Evolutionary conservation across 306 rosid species (phyloP).

Genomic region (Cicer judaicum): DNA sequence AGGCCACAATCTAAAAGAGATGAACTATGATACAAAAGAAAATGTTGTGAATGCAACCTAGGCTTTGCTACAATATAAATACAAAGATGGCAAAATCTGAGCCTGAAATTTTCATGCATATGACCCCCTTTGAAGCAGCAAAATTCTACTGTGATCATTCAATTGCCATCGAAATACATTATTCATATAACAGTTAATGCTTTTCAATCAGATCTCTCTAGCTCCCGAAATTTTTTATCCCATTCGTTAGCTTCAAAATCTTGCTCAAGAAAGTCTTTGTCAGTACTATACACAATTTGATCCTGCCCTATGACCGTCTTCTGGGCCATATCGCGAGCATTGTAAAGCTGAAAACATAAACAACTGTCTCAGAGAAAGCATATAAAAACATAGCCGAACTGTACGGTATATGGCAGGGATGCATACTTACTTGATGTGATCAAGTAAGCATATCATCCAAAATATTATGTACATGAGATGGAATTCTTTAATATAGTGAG

Average conservation of each 20-base stretch:
- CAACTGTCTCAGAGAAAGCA: conserved; percentile 28
- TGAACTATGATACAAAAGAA: conserved; percentile 1
- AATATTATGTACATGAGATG: conserved; percentile 29
- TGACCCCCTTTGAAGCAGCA: conserved; percentile 12
- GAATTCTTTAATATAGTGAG: conserved; percentile 11
- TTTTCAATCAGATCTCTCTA: conserved; percentile 74
- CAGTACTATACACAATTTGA: conserved; percentile 93
- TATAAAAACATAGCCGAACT: conserved; percentile 20
- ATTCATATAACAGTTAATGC: conserved; percentile 19
- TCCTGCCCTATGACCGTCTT: conserved; percentile 82
- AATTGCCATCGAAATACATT: conserved; percentile 30
- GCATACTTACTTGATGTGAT: conserved; percentile 19
- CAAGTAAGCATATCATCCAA: conserved; percentile 20
- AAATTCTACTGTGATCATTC: conserved; percentile 20
- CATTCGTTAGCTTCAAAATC: conserved; percentile 79
- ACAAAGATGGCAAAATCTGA: conserved; percentile 31
- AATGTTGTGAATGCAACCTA: conserved; percentile 19
- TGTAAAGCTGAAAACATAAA: conserved; percentile 70
- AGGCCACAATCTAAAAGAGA: conserved; percentile 30
- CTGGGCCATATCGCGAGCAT: conserved; percentile 94
- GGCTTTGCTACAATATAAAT: conserved; percentile 8
- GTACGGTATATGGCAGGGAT: conserved; percentile 18
- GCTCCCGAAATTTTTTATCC: conserved; percentile 85
- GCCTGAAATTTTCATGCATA: conserved; percentile 38
- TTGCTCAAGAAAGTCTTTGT: conserved; percentile 90